phyloP scores from a whole-genome alignment of 2,329 filamentous ascomycete genomes.

The Fusarium paranaense region DNA sequence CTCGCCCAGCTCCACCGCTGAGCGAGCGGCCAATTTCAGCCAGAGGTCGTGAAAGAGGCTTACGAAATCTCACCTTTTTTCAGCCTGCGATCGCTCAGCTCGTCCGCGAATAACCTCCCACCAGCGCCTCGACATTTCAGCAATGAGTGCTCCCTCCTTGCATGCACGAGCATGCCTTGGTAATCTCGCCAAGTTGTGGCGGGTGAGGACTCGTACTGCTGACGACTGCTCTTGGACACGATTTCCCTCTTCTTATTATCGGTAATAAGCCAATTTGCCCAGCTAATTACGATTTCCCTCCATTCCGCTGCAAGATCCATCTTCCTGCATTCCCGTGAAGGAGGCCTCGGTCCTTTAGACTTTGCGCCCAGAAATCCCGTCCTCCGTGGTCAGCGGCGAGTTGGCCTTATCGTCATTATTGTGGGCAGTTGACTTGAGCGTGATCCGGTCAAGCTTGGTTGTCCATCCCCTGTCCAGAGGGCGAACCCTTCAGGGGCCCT shows the following conservation, averaged over 20 bases:
- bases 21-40: constrained; percentile 38
- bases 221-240: constrained; percentile 19
- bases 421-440: constrained; percentile 24
- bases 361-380: constrained; percentile 11
- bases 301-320: constrained; percentile 34
- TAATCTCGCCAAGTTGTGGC: constrained; percentile 36
- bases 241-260: constrained; percentile 35
- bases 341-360: constrained; percentile 26
- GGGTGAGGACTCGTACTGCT: not conserved
- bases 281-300: constrained; percentile 39
- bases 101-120: constrained; percentile 28
- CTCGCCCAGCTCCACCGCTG: constrained; percentile 36
- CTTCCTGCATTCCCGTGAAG: constrained; percentile 29
- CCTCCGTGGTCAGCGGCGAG: constrained; percentile 21
- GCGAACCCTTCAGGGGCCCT: not conserved
- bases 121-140: constrained; percentile 1
- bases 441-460: constrained; percentile 28
- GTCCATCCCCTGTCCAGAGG: not conserved
- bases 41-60: constrained; percentile 24
- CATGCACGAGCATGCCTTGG: constrained; percentile 18
- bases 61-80: constrained; percentile 30
- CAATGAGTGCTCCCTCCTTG: constrained; percentile 23
- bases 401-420: constrained; percentile 34
- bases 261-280: constrained; percentile 40
- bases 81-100: constrained; percentile 22